Conservation (phyloP, 768 basidiomycete genomes). For the Psilocybe azurescens region DNA sequence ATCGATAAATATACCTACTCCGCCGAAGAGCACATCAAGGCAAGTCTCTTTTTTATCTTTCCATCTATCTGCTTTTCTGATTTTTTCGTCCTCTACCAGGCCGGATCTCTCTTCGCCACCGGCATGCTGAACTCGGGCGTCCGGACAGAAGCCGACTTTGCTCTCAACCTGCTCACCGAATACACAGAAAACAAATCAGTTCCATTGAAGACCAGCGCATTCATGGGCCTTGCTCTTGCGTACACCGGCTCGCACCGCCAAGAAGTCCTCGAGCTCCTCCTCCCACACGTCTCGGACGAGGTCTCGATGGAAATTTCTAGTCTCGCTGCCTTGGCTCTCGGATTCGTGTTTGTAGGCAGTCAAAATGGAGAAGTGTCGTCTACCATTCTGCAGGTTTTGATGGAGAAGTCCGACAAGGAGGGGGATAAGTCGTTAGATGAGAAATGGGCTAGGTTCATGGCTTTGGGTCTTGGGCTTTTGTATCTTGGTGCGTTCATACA, state of each 20-base stretch:
- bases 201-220: conserved; percentile 83
- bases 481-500: conserved; percentile 75
- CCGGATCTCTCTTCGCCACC: conserved; percentile 93
- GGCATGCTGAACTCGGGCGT: conserved; percentile 91
- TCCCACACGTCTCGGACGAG: conserved; percentile 86
- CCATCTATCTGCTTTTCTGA: neutral
- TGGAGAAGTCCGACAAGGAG: conserved; percentile 68
- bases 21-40: conserved; percentile 95
- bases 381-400: conserved; percentile 88
- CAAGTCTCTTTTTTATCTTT: conserved; percentile 19
- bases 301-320: conserved; percentile 89
- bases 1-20: conserved; percentile 99
- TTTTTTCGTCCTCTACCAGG: conserved; percentile 40
- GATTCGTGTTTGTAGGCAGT: conserved; percentile 95
- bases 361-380: conserved; percentile 92
- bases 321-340: conserved; percentile 85
- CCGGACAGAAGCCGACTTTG: conserved; percentile 91
- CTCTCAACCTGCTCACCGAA: conserved; percentile 88
- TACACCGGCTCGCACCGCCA: conserved; percentile 94
- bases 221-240: conserved; percentile 92
- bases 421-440: conserved; percentile 79
- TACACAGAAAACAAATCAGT: conserved; percentile 89
- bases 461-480: conserved; percentile 85
- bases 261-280: conserved; percentile 78
- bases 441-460: conserved; percentile 95